Percentiles rank a stretch among this genome's conserved stretches.
phyloP scores from a whole-genome alignment of 441 rosid genomes.

The Omphalea diandra region DNA sequence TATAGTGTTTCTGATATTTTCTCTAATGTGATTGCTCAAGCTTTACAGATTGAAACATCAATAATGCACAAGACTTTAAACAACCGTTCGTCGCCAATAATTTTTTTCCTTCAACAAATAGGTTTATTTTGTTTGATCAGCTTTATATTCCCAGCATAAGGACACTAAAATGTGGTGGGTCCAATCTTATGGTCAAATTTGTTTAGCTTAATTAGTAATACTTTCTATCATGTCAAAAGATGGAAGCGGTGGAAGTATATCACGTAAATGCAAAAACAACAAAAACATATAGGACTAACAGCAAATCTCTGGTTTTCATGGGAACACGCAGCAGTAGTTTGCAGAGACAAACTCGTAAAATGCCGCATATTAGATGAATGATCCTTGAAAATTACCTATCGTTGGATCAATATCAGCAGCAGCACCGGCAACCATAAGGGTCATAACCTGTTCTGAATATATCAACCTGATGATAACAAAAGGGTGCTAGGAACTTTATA shows the following conservation, averaged over 20 bases:
- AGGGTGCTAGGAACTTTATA: neutral
- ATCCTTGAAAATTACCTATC: neutral
- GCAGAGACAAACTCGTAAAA: no score
- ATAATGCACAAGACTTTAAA: neutral
- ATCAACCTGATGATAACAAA: neutral
- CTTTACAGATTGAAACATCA: neutral
- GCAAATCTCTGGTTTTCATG: neutral
- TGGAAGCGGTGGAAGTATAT: neutral
- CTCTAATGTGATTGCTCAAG: neutral
- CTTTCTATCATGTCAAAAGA: neutral
- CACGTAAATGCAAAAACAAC: neutral
- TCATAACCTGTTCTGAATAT: neutral
- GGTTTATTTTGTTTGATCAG: neutral
- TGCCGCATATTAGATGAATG: neutral
- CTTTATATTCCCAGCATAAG: neutral
- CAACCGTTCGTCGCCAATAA: neutral
- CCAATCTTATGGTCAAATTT: neutral
- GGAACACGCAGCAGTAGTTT: no score
- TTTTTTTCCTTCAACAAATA: neutral
- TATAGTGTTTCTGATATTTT: neutral
- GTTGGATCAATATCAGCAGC: neutral
- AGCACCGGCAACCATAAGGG: neutral
- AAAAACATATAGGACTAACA: neutral
- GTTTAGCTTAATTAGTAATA: neutral
- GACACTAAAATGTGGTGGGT: neutral